Percentiles rank a stretch among this genome's conserved stretches.
These are phyloP conservation scores for Arxiozyma bovina DNA, from an alignment of 1,139 yeast genomes.

Conservation along the genomic window DNA sequence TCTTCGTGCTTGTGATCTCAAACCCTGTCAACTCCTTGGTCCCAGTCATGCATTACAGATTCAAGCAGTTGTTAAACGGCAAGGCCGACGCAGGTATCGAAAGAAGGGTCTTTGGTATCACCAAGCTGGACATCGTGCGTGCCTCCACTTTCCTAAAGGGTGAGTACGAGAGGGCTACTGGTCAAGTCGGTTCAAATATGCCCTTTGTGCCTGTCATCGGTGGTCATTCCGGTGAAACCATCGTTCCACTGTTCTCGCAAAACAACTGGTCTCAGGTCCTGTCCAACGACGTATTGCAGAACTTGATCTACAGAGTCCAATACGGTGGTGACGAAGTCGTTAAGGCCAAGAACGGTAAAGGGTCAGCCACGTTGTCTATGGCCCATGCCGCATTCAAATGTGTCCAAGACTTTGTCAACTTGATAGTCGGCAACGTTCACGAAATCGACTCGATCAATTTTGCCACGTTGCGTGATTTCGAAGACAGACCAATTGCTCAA, in stretches of 20 bases:
- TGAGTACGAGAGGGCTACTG: slow-evolving; percentile 39
- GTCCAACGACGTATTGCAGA: slow-evolving; percentile 47
- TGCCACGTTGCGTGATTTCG: slow-evolving; percentile 17
- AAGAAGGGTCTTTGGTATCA: slow-evolving; percentile 79
- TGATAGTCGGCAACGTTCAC: slow-evolving; percentile 31
- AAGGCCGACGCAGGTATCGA: slow-evolving; percentile 45
- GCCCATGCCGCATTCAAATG: slow-evolving; percentile 90
- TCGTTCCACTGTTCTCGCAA: slow-evolving; percentile 57
- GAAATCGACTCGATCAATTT: slow-evolving; percentile 20
- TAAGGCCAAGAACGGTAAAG: slow-evolving; percentile 88
- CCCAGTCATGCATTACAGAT: slow-evolving; percentile 80
- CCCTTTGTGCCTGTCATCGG: slow-evolving; percentile 74
- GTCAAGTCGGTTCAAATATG: slow-evolving; percentile 35
- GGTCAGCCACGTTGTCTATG: slow-evolving; percentile 93
- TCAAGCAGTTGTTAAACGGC: slow-evolving; percentile 5
- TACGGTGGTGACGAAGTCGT: slow-evolving; percentile 98
- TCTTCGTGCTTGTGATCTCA: slow-evolving; percentile 65
- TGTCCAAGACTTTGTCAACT: slow-evolving; percentile 51
- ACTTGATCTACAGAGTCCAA: slow-evolving; percentile 79
- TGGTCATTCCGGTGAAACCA: slow-evolving; percentile 82
- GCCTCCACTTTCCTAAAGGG: slow-evolving; percentile 74
- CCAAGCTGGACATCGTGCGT: slow-evolving; percentile 83
- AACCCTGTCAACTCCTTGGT: slow-evolving; percentile 96
- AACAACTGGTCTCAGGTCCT: slow-evolving; percentile 6
- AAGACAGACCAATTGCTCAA: slow-evolving; percentile 34